Conservation (phyloP, 495 filamentous ascomycete species). For the Copromyces sp. region DNA sequence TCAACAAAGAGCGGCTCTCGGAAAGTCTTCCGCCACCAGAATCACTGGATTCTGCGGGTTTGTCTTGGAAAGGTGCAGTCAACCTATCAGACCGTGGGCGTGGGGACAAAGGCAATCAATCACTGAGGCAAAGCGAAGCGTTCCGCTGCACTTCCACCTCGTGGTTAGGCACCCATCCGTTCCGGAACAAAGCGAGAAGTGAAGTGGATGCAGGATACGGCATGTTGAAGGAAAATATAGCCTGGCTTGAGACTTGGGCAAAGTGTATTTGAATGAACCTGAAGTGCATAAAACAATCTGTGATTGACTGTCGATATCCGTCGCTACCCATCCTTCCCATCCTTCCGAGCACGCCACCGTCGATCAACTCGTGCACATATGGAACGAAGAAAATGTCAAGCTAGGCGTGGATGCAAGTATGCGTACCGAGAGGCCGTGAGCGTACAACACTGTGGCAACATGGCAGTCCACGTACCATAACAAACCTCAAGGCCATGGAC, state of each 20-base stretch:
- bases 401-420: not conserved
- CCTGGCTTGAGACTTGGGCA: not conserved
- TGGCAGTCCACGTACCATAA: not conserved
- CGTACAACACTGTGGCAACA: not conserved
- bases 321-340: not conserved
- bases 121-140: not conserved
- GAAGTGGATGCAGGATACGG: not conserved
- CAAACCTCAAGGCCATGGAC: not conserved
- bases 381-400: not conserved
- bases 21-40: not conserved
- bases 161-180: not conserved
- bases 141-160: not conserved
- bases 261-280: not conserved
- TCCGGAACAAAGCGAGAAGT: not conserved
- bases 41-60: not conserved
- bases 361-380: not conserved
- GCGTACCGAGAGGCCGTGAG: not conserved
- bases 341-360: not conserved
- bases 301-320: not conserved
- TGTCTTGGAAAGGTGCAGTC: not conserved
- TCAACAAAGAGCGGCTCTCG: not conserved
- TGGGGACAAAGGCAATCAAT: not conserved
- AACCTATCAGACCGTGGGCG: not conserved
- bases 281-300: not conserved
- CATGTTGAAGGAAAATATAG: not conserved